These are phyloP conservation scores for Glycyrrhiza uralensis DNA, from an alignment of 306 rosid species.

Conservation along the genomic window DNA sequence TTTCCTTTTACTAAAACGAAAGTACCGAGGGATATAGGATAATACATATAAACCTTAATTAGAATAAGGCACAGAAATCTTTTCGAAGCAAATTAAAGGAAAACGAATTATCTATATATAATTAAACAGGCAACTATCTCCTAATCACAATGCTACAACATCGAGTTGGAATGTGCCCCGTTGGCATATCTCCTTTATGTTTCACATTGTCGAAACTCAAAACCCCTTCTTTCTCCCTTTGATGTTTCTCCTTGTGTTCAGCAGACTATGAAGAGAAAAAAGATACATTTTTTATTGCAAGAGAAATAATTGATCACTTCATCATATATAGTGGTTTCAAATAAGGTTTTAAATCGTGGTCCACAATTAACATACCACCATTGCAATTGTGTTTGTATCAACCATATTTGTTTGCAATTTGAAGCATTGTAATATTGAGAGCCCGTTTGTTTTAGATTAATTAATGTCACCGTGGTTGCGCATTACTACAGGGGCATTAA, in stretches of 20 bases:
- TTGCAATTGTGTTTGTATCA: neutral
- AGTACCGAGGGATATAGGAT: too few relatives aligned
- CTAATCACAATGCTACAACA: neutral
- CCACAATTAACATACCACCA: neutral
- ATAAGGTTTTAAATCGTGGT: neutral
- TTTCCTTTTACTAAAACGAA: too few relatives aligned
- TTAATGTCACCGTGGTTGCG: too few relatives aligned
- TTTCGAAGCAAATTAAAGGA: neutral
- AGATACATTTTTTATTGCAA: neutral
- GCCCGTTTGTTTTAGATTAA: too few relatives aligned
- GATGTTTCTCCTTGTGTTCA: neutral
- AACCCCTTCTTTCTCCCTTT: neutral
- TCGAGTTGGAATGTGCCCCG: neutral
- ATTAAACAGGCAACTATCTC: neutral
- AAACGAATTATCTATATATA: constrained; percentile 10
- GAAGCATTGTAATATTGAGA: too few relatives aligned
- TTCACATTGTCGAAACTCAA: neutral
- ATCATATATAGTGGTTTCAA: neutral
- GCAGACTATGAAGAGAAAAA: neutral
- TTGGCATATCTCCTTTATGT: neutral
- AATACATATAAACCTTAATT: neutral
- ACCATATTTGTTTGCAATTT: too few relatives aligned
- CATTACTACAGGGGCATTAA: too few relatives aligned
- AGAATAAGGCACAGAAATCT: neutral
- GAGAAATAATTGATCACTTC: neutral